A percentile compares a stretch with the other conserved stretches of the same genome.
Conservation (phyloP, 345 rosid genomes). For the Reutealis trisperma region DNA sequence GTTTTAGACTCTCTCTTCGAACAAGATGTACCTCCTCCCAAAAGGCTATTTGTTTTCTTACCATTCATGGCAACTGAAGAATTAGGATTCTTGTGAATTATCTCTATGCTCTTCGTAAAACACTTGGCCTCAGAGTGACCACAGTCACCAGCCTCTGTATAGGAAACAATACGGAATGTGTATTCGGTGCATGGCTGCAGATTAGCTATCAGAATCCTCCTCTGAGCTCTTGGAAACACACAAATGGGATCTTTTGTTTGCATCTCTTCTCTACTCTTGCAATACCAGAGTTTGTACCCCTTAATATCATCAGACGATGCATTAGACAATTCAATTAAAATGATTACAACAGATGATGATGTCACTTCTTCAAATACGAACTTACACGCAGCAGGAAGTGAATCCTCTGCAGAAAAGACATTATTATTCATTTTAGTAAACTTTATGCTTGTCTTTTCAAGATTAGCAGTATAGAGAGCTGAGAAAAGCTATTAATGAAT, state of each 20-base stretch:
- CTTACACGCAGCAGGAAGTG: slow-evolving; percentile 77
- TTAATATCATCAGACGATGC: slow-evolving; percentile 46
- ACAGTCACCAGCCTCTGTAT: slow-evolving; percentile 49
- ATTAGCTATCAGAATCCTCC: slow-evolving; percentile 76
- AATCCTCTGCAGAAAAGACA: slow-evolving; percentile 42
- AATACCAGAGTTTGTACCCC: slow-evolving; percentile 95
- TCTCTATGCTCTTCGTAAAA: slow-evolving; percentile 65
- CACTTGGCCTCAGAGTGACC: slow-evolving; percentile 75
- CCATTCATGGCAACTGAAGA: slow-evolving; percentile 28
- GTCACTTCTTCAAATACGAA: slow-evolving; percentile 82
- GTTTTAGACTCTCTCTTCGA: slow-evolving; percentile 36
- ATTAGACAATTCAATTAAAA: slow-evolving; percentile 61
- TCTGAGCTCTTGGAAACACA: slow-evolving; percentile 63
- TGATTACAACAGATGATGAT: slow-evolving; percentile 56
- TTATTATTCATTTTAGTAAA: slow-evolving; percentile 14
- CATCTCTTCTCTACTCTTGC: slow-evolving; percentile 65
- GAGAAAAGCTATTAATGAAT: background rate
- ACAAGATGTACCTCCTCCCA: slow-evolving; percentile 45
- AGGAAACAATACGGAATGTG: slow-evolving; percentile 59
- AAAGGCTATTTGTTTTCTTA: slow-evolving; percentile 36
- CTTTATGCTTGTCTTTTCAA: slow-evolving; percentile 6
- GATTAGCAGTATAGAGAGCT: background rate
- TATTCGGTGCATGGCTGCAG: slow-evolving; percentile 89
- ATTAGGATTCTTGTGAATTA: slow-evolving; percentile 48
- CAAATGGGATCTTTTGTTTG: slow-evolving; percentile 54